phyloP scores from a whole-genome alignment of 2,329 filamentous ascomycete genomes.

The Sclerotinia trifoliorum region DNA sequence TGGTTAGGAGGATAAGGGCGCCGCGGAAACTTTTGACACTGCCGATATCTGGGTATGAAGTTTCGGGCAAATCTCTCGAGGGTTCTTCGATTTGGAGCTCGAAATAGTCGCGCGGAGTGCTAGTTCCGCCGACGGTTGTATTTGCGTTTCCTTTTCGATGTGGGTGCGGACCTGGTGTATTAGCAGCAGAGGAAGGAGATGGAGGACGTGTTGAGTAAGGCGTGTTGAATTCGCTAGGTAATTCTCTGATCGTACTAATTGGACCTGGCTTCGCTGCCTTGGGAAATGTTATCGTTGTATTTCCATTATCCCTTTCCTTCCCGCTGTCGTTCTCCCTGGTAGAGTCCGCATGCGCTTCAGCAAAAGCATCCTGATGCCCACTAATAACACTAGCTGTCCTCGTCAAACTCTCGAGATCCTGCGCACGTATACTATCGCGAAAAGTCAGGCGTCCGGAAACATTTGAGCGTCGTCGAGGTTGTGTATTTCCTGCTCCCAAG shows the following conservation, averaged over 20 bases:
- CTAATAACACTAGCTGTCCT: constrained; percentile 10
- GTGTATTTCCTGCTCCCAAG: not conserved
- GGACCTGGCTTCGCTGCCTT: constrained; percentile 18
- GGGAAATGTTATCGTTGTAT: constrained; percentile 16
- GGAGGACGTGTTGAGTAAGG: constrained; percentile 25
- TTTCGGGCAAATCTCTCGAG: not conserved
- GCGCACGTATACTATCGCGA: constrained; percentile 14
- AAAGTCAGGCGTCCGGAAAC: constrained; percentile 12
- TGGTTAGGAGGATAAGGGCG: constrained; percentile 42
- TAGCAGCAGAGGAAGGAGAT: constrained; percentile 13
- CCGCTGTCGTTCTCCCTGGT: not conserved
- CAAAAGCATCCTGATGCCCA: constrained; percentile 16
- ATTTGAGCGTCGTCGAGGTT: constrained; percentile 17
- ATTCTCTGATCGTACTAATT: constrained; percentile 22
- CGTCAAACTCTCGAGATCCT: constrained; percentile 18
- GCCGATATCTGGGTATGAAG: constrained; percentile 29
- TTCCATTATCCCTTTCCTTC: not conserved
- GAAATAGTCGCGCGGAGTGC: not conserved
- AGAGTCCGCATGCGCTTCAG: not conserved
- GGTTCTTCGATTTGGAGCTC: constrained; percentile 14
- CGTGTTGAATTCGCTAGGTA: constrained; percentile 24
- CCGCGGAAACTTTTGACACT: constrained; percentile 43
- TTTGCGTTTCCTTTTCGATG: not conserved
- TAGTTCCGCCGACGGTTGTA: not conserved
- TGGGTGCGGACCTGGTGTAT: not conserved